A percentile compares a stretch with the other conserved stretches of the same genome.
Evolutionary conservation across 768 basidiomycete genomes (phyloP).

Genomic region (Suillus subluteus): DNA sequence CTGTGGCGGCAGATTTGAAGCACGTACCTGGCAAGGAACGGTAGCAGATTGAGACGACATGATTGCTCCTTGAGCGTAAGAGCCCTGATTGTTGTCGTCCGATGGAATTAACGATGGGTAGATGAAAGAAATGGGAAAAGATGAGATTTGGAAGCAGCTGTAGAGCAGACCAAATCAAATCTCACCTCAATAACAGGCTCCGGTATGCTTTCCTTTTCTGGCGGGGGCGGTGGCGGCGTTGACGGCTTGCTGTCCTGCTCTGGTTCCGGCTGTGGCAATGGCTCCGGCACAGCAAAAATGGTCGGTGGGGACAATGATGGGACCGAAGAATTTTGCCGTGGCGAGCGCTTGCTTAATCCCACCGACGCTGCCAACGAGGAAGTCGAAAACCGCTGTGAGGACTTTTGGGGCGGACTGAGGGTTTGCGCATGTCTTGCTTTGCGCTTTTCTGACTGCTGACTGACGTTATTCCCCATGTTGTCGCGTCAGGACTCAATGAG

Average conservation of each 20-base stretch:
- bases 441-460: constrained; percentile 28
- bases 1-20: background rate
- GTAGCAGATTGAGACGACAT: constrained; percentile 40
- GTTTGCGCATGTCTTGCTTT: constrained; percentile 29
- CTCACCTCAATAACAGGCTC: constrained; percentile 26
- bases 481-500: background rate
- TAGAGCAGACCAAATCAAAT: constrained; percentile 15
- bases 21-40: constrained; percentile 51
- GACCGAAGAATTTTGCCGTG: constrained; percentile 22
- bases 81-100: constrained; percentile 21
- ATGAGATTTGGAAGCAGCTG: constrained; percentile 9
- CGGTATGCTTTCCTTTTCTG: constrained; percentile 30
- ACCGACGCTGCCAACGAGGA: constrained; percentile 15
- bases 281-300: constrained; percentile 3
- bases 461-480: constrained; percentile 32
- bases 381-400: constrained; percentile 26
- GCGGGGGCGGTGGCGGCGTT: constrained; percentile 11
- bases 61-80: constrained; percentile 12
- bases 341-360: constrained; percentile 31
- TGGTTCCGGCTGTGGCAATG: constrained; percentile 27
- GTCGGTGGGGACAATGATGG: constrained; percentile 19
- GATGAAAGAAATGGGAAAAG: constrained; percentile 8
- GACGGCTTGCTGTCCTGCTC: constrained; percentile 13
- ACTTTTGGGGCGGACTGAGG: constrained; percentile 28
- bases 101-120: constrained; percentile 6